Evolutionary conservation across 768 basidiomycete genomes (phyloP).

Genomic region (Cystoderma amianthinum): DNA sequence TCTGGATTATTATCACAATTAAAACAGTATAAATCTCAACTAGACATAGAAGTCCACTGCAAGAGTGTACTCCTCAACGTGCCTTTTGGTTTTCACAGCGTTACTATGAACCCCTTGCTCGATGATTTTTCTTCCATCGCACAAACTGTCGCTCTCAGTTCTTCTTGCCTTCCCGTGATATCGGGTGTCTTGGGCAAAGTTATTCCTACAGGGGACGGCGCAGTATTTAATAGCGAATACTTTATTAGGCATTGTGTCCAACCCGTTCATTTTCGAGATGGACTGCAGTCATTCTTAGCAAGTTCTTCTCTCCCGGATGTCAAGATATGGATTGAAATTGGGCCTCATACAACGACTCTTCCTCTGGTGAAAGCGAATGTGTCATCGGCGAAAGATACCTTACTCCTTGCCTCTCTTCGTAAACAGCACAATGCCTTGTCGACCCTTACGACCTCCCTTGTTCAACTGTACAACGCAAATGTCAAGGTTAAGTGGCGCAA

Average conservation of each 20-base stretch:
- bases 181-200: conserved; percentile 54
- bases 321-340: conserved; percentile 59
- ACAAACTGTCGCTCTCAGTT: conserved; percentile 22
- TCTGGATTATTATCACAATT: conserved; percentile 46
- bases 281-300: conserved; percentile 33
- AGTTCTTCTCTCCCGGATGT: conserved; percentile 16
- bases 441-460: conserved; percentile 37
- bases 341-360: conserved; percentile 52
- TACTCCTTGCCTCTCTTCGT: conserved; percentile 45
- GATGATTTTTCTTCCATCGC: conserved; percentile 39
- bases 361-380: conserved; percentile 46
- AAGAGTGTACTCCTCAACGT: conserved; percentile 40
- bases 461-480: conserved; percentile 37
- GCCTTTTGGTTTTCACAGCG: conserved; percentile 61
- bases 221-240: conserved; percentile 42
- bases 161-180: conserved; percentile 53
- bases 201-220: conserved; percentile 35
- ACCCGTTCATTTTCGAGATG: conserved; percentile 50
- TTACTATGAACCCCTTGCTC: conserved; percentile 53
- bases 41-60: conserved; percentile 27
- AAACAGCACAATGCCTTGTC: conserved; percentile 36
- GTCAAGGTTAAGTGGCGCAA: conserved; percentile 45
- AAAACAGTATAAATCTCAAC: conserved; percentile 27
- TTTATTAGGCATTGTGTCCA: conserved; percentile 51
- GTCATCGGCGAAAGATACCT: conserved; percentile 17